Base-by-base conservation (phyloP, 495 filamentous ascomycete genomes). In the Parathielavia hyrcaniae region DNA sequence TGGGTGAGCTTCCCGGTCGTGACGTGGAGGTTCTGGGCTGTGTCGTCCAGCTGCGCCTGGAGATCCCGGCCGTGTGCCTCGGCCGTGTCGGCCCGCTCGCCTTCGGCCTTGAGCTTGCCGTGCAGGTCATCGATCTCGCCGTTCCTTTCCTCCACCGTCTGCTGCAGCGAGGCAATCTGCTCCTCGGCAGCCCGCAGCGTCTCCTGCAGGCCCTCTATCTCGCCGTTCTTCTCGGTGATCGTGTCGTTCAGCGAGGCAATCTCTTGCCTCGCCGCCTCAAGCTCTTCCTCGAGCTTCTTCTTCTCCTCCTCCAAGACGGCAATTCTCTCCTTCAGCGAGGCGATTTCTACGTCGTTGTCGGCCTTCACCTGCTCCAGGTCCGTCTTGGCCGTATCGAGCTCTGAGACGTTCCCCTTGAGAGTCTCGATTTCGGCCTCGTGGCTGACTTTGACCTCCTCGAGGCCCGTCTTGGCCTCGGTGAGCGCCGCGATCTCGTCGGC, bases 81-180 rank as follows among this genome's bases (percentile, higher is more conserved):
- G 8, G 68, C 68, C 17, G 40, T 64, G 47, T 70, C 62, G 13
- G 68, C 68, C 8, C 68, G 58, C 44, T 50, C 54, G 4, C 40
- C 53, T 57, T 70, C 68, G 32, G 58, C 50, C 12, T 41, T 65
- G 48, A 70, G 64, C 51, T 67, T 63, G 45, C 22, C 41, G 41
- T 64, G 66, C 2, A 70, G 64, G 26, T 64, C 55, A 41, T 69
- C 69, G 17, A 66, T 61, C 61, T 67, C 58, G 23, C 14, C 56
- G 49, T 56, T 67, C 56, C 65, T 63, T n/a, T 71, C 69, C n/a
- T 66, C 65, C 0, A 69, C 49, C 0, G 66, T 69, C 43, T 67
- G 64, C 35, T 69, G 64, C 10, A 71, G 65, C 5, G 61, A 64
- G 10, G 49, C 38, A 13, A 68, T 66, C 38, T 68, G 58, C 22